Evolutionary conservation across 2,329 filamentous ascomycete species (phyloP).

Genomic region (Cordyceps cateniannulata): DNA sequence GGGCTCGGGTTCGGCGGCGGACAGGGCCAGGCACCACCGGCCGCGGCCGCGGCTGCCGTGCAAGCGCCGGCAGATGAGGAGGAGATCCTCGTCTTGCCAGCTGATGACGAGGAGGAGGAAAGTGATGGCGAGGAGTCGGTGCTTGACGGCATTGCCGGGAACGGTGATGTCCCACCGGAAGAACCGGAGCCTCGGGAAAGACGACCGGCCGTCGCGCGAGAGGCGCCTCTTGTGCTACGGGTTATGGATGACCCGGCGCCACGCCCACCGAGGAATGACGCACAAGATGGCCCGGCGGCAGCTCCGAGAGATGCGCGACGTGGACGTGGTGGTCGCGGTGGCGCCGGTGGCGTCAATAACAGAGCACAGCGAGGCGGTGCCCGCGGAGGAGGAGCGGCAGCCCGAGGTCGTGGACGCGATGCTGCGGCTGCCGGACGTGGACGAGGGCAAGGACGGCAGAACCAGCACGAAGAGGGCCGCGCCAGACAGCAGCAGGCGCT

Average conservation of each 20-base stretch:
- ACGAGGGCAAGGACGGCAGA: not conserved
- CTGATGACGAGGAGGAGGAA: constrained; percentile 22
- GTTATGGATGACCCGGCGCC: constrained; percentile 36
- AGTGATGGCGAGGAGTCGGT: constrained; percentile 24
- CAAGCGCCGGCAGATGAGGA: constrained; percentile 16
- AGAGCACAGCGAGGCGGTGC: constrained; percentile 16
- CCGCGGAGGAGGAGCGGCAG: not conserved
- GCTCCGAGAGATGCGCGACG: constrained; percentile 20
- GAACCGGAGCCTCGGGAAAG: not conserved
- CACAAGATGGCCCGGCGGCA: constrained; percentile 3
- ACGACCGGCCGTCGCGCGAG: constrained; percentile 40
- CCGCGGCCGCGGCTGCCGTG: constrained; percentile 13
- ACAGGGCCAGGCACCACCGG: constrained; percentile 13
- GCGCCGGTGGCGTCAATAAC: not conserved
- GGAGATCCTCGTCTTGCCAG: constrained; percentile 19
- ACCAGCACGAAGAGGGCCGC: not conserved
- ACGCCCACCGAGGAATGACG: constrained; percentile 6
- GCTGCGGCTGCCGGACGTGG: not conserved
- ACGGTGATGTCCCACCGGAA: not conserved
- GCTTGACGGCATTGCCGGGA: not conserved
- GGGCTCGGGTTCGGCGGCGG: constrained; percentile 39
- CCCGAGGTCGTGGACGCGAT: not conserved
- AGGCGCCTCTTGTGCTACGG: constrained; percentile 51
- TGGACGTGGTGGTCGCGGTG: constrained; percentile 22
- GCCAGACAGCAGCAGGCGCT: constrained; percentile 15